Base-by-base conservation (phyloP, 1,284 basidiomycete genomes). In the Flammula alnicola region DNA sequence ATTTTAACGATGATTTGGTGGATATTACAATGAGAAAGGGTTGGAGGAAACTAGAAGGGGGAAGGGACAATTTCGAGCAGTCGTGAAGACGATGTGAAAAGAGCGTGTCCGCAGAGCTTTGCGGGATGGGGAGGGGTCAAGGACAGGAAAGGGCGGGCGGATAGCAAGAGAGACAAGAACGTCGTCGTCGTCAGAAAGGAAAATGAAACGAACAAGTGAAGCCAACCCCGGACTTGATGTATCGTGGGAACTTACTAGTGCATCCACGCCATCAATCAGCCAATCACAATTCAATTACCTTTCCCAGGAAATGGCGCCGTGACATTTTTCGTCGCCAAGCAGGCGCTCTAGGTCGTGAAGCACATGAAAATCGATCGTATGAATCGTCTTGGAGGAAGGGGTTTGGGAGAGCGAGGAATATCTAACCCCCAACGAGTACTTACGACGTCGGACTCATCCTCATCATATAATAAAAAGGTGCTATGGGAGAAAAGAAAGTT, bases 101-200 rank as follows among this genome's bases (percentile, higher is more conserved):
- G 54, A 58, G 49, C 20, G 54, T 56, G 54, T 46, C 54, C 57
- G 51, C 54, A 45, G 31, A 29, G 49, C 29, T 37, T 25, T 39
- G 54, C 46, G 54, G 48, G 37, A 20, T 43, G 38, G 31, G 25
- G 22, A 39, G 19, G 29, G 12, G 16, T 22, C 14, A 32, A 43
- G 11, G 30, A 23, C 11, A 22, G 29, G 26, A 33, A 33, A 11
- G 31, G 19, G 9, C 12, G 29, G 42, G 14, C 5, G 35, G 33
- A 33, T 19, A 19, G 25, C 23, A 12, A 25, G 30, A 20, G 11
- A 7, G 26, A 37, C 16, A 37, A 37, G 35, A 37, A 19, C 14
- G 39, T 41, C 43, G 33, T 25, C 43, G 43, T 44, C 30, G 42
- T 14, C 29, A 14, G 20, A 25, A 20, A 33, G 23, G n/a, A 19